These are phyloP conservation scores for Aspergillus baeticus DNA, from an alignment of 495 filamentous ascomycete species.

Conservation along the genomic window DNA sequence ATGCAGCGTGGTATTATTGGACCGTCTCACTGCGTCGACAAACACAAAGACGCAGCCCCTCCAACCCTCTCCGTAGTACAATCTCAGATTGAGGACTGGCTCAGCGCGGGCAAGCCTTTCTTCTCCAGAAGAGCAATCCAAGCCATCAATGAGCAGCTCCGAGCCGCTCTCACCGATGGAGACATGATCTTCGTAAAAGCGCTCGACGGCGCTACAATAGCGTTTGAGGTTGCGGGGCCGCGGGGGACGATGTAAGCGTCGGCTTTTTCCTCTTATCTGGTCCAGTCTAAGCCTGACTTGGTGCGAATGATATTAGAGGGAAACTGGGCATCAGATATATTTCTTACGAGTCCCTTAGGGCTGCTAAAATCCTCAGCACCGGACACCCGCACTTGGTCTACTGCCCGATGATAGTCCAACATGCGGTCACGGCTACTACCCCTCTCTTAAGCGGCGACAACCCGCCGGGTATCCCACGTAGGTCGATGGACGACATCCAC, in stretches of 20 bases:
- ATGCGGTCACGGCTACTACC: background rate
- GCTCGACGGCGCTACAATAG: conserved; percentile 1
- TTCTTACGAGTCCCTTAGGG: background rate
- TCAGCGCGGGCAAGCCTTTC: background rate
- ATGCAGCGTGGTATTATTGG: background rate
- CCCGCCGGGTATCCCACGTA: background rate
- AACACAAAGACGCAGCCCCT: background rate
- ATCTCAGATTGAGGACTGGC: background rate
- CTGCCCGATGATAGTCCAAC: background rate
- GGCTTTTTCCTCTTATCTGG: background rate
- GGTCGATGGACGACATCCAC: background rate
- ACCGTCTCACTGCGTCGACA: background rate
- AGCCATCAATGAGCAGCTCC: background rate
- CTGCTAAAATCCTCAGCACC: background rate
- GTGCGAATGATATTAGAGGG: background rate
- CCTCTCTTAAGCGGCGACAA: too few species aligned
- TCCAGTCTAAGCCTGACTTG: background rate
- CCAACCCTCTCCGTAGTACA: background rate
- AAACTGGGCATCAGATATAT: background rate
- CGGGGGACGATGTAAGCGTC: background rate
- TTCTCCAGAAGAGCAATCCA: background rate
- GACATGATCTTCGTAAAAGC: background rate
- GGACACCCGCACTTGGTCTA: background rate
- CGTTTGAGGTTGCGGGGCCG: background rate
- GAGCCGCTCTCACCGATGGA: background rate